A percentile compares a stretch with the other conserved stretches of the same genome.
phyloP scores from a whole-genome alignment of 1,139 yeast genomes.

The Yamadazyma siamensis region DNA sequence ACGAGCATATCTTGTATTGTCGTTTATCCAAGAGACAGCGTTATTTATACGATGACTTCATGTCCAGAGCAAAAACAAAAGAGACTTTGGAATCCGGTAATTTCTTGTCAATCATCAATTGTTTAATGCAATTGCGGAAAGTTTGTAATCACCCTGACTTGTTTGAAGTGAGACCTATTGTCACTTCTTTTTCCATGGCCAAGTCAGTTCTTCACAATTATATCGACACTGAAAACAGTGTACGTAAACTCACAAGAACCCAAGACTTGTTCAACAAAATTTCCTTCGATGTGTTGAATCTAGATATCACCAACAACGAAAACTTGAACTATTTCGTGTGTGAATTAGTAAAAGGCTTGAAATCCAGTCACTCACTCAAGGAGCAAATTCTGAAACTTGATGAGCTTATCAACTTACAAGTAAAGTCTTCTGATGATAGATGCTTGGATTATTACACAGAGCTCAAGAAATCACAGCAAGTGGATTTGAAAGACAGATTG shows the following conservation, averaged over 20 bases:
- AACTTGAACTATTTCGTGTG: constrained; percentile 46
- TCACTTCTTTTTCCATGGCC: constrained; percentile 80
- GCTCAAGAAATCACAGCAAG: constrained; percentile 49
- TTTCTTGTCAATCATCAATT: constrained; percentile 89
- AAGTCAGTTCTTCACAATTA: constrained; percentile 58
- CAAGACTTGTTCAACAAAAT: constrained; percentile 24
- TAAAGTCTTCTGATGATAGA: constrained; percentile 41
- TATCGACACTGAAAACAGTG: constrained; percentile 37
- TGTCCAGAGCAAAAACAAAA: constrained; percentile 94
- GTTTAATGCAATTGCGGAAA: constrained; percentile 95
- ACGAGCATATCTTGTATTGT: constrained; percentile 92
- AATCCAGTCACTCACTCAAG: constrained; percentile 45
- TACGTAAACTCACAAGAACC: constrained; percentile 37
- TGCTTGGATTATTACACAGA: constrained; percentile 61
- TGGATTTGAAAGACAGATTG: constrained; percentile 47
- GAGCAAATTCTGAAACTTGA: constrained; percentile 42
- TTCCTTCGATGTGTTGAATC: constrained; percentile 58
- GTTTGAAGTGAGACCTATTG: constrained; percentile 92
- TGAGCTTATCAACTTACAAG: constrained; percentile 27
- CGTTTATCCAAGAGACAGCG: constrained; percentile 90
- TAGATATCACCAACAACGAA: constrained; percentile 53
- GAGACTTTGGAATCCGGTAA: constrained; percentile 95
- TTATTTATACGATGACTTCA: constrained; percentile 89
- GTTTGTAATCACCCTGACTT: constrained; percentile 98
- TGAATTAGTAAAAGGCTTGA: constrained; percentile 39